These are phyloP conservation scores for Alternaria gaisen DNA, from an alignment of 2,329 filamentous ascomycete species.

Conservation along the genomic window DNA sequence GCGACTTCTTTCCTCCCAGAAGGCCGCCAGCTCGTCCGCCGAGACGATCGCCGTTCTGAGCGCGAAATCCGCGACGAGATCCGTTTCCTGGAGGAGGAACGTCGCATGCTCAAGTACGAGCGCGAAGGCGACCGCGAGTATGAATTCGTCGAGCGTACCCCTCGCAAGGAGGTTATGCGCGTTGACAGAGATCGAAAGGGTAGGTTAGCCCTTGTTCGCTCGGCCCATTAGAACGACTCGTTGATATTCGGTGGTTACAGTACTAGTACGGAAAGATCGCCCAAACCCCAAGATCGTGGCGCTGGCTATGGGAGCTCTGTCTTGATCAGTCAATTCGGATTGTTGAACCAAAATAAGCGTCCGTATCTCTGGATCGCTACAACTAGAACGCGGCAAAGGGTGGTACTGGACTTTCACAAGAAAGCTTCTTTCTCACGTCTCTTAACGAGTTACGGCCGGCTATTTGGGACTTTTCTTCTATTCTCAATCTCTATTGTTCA, in stretches of 20 bases:
- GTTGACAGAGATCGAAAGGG: constrained; percentile 94
- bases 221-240: constrained; percentile 62
- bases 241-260: constrained; percentile 50
- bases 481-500: constrained; percentile 5
- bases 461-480: background rate
- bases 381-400: background rate
- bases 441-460: background rate
- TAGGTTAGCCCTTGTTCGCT: constrained; percentile 89
- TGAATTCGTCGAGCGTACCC: constrained; percentile 68
- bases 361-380: background rate
- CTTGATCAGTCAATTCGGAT: background rate
- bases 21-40: constrained; percentile 29
- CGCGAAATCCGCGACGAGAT: constrained; percentile 78
- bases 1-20: constrained; percentile 61
- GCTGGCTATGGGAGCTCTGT: constrained; percentile 19
- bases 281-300: constrained; percentile 56
- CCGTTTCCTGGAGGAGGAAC: constrained; percentile 73
- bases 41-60: constrained; percentile 53
- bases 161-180: constrained; percentile 65
- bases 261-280: constrained; percentile 37
- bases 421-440: background rate
- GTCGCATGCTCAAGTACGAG: constrained; percentile 65
- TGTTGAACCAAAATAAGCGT: background rate
- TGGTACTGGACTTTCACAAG: background rate
- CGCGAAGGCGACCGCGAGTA: constrained; percentile 64